Evolutionary conservation across 2,329 filamentous ascomycete species (phyloP), one percentile per base, ranked within the genome.

Genomic region (Clonostachys chloroleuca): DNA sequence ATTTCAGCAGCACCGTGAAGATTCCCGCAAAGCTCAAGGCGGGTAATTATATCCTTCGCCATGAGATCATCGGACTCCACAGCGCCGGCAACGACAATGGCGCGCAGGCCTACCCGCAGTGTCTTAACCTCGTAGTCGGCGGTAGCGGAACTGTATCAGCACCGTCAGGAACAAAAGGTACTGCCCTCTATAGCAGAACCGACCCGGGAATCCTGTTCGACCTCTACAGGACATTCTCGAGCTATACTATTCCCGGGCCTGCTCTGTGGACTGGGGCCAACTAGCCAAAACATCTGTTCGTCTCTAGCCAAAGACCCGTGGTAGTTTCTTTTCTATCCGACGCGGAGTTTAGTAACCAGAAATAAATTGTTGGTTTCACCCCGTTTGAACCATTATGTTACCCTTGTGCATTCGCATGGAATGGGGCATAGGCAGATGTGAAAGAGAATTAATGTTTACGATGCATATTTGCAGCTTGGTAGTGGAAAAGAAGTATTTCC

Each of bases 21-120:
- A 70, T 81, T 46, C 77, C 77, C 14, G 45, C 52, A 14, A 61
- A 65, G 50, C 61, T 80, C 43, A 68, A 67, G 18, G 57, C 75
- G 2, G 78, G 78, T 42, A 70, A 76, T 54, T 80, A 80, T 54
- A 72, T 80, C 46, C 66, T 78, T 40, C 72, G 77, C 47, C 73
- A 78, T 58, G 77, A 80, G 63, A 75, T 79, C 57, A 74, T 80
- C 45, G 76, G 72, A n/a, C 70, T 80, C 17, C 77, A 80, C 67
- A 65, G 66, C 34, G 75, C 66, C 13, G 68, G 63, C 4, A 53
- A 58, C 36, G 45, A 41, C 43, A 57, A 64, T 12, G 68, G 68
- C 47, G 74, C 74, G 2, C 74, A 78, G 59, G 63, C 67, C 46
- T 78, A 78, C 57, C 73, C 74, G 12, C 71, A 76, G 64, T 78